These are phyloP conservation scores for Physaria fendleri DNA, from an alignment of 345 rosid genomes.

Conservation along the genomic window DNA sequence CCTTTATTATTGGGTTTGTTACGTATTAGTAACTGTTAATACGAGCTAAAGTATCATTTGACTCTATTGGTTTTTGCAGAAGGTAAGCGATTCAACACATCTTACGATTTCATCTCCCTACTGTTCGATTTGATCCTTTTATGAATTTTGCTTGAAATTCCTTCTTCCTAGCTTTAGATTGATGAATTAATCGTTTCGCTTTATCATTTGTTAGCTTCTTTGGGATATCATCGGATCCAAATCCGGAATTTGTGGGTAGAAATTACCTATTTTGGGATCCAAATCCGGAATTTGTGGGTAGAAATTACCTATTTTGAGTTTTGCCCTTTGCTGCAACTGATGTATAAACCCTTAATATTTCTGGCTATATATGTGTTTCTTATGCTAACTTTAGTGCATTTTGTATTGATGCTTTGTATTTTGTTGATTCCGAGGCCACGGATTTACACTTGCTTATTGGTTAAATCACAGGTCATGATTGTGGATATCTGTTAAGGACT, in stretches of 20 bases:
- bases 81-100: conserved; percentile 19
- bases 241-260: neutral
- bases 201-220: neutral
- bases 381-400: neutral
- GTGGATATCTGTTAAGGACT: neutral
- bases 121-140: neutral
- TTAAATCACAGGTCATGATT: neutral
- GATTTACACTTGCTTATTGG: neutral
- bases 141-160: neutral
- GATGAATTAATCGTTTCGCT: neutral
- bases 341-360: neutral
- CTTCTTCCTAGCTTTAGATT: neutral
- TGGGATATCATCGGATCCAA: neutral
- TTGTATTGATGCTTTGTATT: neutral
- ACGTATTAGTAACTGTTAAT: no score
- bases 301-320: neutral
- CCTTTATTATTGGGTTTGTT: neutral
- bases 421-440: neutral
- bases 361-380: neutral
- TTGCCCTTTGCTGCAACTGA: neutral
- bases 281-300: neutral
- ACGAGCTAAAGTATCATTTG: no score
- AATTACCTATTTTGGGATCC: neutral
- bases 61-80: neutral
- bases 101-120: conserved; percentile 3